Evolutionary conservation across 108 stramenopile genomes (phyloP).

Genomic region (Nitzschia sp.): DNA sequence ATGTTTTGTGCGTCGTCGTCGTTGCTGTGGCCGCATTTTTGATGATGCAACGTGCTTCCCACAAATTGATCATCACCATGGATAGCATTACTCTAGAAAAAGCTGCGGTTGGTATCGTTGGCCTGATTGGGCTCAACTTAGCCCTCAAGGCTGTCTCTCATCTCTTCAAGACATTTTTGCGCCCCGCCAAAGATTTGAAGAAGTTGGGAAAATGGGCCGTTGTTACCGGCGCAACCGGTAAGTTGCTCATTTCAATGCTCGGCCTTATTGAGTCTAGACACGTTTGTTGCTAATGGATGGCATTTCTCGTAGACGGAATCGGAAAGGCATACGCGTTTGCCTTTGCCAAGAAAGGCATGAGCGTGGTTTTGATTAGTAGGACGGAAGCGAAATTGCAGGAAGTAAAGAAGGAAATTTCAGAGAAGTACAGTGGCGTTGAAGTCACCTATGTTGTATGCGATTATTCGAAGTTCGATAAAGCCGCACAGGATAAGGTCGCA

Average conservation of each 20-base stretch:
- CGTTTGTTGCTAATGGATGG: too few species aligned
- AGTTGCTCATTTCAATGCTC: too few species aligned
- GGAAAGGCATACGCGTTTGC: constrained; percentile 96
- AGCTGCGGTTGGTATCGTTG: constrained; percentile 30
- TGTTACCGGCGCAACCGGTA: constrained; percentile 95
- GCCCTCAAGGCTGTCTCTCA: constrained; percentile 29
- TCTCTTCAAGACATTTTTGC: constrained; percentile 87
- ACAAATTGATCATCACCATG: background rate
- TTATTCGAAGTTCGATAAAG: constrained; percentile 92
- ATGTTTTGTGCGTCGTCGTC: too few species aligned
- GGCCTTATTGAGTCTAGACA: background rate
- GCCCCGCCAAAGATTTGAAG: constrained; percentile 86
- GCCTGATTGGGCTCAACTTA: constrained; percentile 27
- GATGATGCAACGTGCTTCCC: background rate
- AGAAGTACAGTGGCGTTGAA: constrained; percentile 69
- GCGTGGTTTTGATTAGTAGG: constrained; percentile 93
- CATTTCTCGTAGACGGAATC: constrained; percentile 86
- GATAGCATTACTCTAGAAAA: constrained; percentile 14
- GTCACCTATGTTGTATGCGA: constrained; percentile 92
- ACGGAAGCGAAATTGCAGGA: constrained; percentile 95
- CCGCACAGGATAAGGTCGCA: constrained; percentile 67
- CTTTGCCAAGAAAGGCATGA: constrained; percentile 95
- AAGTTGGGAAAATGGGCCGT: constrained; percentile 98
- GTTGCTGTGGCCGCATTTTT: background rate
- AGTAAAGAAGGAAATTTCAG: constrained; percentile 86